Evolutionary conservation across 257 asterid species (phyloP).

Genomic region (Solanum peruvianum): DNA sequence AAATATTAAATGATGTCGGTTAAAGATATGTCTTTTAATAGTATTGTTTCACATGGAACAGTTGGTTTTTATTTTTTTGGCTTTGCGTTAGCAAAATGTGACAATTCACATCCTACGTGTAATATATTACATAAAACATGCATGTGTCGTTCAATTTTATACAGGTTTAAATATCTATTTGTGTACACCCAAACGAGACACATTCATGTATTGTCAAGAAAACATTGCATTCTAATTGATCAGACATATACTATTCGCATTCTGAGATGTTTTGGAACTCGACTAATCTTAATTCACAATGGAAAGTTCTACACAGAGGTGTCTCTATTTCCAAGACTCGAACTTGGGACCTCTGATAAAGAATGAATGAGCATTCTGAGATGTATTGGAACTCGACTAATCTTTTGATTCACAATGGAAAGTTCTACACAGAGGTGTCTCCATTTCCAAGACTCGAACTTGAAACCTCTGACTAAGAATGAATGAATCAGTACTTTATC

Average conservation of each 20-base stretch:
- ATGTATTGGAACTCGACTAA: no score
- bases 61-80: neutral
- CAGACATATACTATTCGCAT: neutral
- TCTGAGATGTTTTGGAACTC: neutral
- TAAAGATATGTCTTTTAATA: neutral
- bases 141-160: no score
- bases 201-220: neutral
- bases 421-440: no score
- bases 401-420: no score
- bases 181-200: neutral
- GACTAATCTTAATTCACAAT: neutral
- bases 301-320: neutral
- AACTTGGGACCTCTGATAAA: neutral
- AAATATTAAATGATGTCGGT: no score
- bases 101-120: neutral
- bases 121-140: no score
- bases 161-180: no score
- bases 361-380: no score
- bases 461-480: no score
- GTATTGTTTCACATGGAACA: neutral
- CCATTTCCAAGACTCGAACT: no score
- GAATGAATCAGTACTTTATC: neutral
- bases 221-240: neutral
- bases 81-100: neutral
- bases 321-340: neutral